Percentiles rank a stretch among this genome's conserved stretches.
Evolutionary conservation across 2,329 filamentous ascomycete species (phyloP).

Genomic region (Cladosporium sp.): DNA sequence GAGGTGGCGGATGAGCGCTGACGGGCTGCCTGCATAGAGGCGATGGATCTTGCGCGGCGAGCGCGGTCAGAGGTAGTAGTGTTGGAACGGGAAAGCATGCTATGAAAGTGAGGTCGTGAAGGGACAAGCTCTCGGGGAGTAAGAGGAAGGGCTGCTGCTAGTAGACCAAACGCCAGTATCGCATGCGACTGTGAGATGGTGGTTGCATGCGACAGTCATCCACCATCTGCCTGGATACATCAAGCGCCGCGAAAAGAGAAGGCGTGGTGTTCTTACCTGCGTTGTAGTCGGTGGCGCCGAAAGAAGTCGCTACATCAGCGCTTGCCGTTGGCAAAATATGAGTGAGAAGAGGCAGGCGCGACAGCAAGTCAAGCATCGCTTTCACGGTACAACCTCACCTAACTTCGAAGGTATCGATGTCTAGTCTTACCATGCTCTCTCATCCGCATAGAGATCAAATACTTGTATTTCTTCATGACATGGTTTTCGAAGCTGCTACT

Average conservation of each 20-base stretch:
- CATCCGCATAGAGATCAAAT: too few species aligned
- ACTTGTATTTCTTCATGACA: not conserved
- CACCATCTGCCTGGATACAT: not conserved
- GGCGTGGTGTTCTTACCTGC: not conserved
- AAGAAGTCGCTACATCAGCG: not conserved
- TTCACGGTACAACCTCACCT: not conserved
- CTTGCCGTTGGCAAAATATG: not conserved
- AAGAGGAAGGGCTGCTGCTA: not conserved
- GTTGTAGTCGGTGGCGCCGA: not conserved
- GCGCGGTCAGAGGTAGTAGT: conserved; percentile 34
- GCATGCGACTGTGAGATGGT: conserved; percentile 18
- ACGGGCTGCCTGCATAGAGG: conserved; percentile 41
- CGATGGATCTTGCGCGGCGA: conserved; percentile 36
- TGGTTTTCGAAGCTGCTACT: not conserved
- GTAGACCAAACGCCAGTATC: conserved; percentile 14
- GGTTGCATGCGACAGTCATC: not conserved
- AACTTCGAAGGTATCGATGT: too few species aligned
- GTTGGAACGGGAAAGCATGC: conserved; percentile 37
- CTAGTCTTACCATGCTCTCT: too few species aligned
- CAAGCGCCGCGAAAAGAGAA: not conserved
- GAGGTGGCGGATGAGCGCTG: conserved; percentile 23
- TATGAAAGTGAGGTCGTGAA: conserved; percentile 5
- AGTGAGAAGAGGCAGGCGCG: not conserved
- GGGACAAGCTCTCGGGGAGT: not conserved
- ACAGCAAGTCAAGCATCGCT: not conserved